phyloP scores from a whole-genome alignment of 2,329 filamentous ascomycete species.

The Tolypocladium capitatum region DNA sequence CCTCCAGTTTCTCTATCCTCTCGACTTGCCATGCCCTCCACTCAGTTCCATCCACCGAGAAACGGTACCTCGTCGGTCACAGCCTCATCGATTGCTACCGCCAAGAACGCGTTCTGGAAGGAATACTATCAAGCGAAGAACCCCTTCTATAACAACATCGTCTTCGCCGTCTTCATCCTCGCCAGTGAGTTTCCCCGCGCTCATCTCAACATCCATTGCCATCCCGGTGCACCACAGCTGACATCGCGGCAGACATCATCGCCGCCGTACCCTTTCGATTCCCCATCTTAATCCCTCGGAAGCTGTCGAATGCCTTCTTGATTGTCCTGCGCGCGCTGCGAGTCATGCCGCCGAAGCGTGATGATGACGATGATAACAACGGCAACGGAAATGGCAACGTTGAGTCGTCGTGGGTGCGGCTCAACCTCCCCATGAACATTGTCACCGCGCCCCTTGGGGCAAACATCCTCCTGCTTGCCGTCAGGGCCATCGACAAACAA shows the following conservation, averaged over 20 bases:
- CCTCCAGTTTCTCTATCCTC: no score
- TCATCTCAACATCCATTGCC: not conserved
- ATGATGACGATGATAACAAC: slow-evolving; percentile 10
- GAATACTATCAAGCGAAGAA: no score
- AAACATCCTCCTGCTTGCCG: slow-evolving; percentile 58
- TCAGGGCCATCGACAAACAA: slow-evolving; percentile 49
- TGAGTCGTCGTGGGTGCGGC: slow-evolving; percentile 28
- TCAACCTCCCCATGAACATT: slow-evolving; percentile 54
- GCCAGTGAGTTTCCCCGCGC: slow-evolving; percentile 43
- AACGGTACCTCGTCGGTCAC: no score
- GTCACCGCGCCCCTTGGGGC: slow-evolving; percentile 58
- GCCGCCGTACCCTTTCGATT: slow-evolving; percentile 58
- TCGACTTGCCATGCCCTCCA: no score
- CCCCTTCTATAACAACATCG: no score
- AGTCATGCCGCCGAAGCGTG: slow-evolving; percentile 34
- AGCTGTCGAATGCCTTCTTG: slow-evolving; percentile 29
- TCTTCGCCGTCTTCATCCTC: slow-evolving; percentile 53
- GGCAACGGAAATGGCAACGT: slow-evolving; percentile 14
- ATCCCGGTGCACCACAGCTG: no score
- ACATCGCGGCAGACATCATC: slow-evolving; percentile 39
- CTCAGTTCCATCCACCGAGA: no score
- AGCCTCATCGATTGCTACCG: no score
- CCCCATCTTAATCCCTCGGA: slow-evolving; percentile 44
- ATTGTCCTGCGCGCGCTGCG: slow-evolving; percentile 24
- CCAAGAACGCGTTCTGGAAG: no score